Conservation (phyloP, 495 filamentous ascomycete species). For the Aspergillus sclerotioniger region DNA sequence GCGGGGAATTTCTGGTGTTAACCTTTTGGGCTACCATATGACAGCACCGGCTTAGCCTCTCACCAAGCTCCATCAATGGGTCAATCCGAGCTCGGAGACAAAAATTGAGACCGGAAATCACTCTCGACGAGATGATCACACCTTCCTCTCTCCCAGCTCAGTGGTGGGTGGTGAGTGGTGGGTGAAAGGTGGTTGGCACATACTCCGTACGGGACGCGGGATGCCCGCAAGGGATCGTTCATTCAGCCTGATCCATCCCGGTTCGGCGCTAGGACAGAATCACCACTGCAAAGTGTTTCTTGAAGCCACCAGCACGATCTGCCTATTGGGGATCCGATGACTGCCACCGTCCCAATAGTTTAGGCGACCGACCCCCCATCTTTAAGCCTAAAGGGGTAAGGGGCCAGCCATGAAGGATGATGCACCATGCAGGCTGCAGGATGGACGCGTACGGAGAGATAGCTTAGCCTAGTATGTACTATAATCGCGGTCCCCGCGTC, state of each 20-base stretch:
- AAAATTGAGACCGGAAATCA: background rate
- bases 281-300: conserved; percentile 21
- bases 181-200: conserved; percentile 24
- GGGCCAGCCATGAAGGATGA: conserved; percentile 1
- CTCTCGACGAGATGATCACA: background rate
- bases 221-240: conserved; percentile 32
- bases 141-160: background rate
- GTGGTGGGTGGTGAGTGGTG: background rate
- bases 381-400: conserved; percentile 13
- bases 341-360: conserved; percentile 32
- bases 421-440: conserved; percentile 16
- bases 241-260: conserved; percentile 2
- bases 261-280: background rate
- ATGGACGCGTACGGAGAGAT: conserved; percentile 14
- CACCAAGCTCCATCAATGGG: background rate
- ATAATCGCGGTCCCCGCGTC: conserved; percentile 12
- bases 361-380: conserved; percentile 11
- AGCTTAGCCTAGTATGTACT: background rate
- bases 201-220: conserved; percentile 33
- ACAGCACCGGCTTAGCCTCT: background rate
- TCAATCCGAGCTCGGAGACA: background rate
- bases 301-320: conserved; percentile 28
- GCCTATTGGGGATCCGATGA: conserved; percentile 18
- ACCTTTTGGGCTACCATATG: conserved; percentile 1
- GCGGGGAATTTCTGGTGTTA: conserved; percentile 5